These are phyloP conservation scores for Fusarium lateritium DNA, from an alignment of 2,329 filamentous ascomycete species.

Conservation along the genomic window DNA sequence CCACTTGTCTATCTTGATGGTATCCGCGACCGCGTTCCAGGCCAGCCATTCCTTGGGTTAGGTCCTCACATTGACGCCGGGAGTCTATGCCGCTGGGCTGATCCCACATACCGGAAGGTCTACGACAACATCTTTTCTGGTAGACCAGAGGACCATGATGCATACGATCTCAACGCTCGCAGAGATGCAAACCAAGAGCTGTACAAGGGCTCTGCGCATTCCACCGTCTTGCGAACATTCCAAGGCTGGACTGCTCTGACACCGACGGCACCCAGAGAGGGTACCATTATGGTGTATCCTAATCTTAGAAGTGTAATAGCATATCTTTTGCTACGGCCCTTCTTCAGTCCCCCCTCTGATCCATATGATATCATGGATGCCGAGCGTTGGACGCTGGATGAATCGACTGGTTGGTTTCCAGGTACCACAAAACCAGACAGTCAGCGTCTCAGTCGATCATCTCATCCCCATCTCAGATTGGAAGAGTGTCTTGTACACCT, in stretches of 20 bases:
- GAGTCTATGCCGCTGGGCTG: constrained; percentile 59
- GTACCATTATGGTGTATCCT: constrained; percentile 14
- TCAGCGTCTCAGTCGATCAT: constrained; percentile 11
- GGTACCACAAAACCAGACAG: constrained; percentile 12
- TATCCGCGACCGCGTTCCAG: constrained; percentile 23
- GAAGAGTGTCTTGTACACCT: constrained; percentile 24
- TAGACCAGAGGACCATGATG: not conserved
- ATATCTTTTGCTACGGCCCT: constrained; percentile 5
- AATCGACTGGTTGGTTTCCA: not conserved
- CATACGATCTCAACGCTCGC: not conserved
- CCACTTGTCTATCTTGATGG: constrained; percentile 9
- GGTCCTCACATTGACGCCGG: constrained; percentile 62
- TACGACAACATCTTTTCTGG: not conserved
- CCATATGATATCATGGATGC: constrained; percentile 4
- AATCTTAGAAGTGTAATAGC: constrained; percentile 6
- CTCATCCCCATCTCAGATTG: constrained; percentile 15
- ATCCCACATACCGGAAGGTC: constrained; percentile 37
- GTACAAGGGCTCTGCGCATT: constrained; percentile 10
- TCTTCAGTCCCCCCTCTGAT: constrained; percentile 1
- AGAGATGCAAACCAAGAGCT: constrained; percentile 1
- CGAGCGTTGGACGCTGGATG: not conserved
- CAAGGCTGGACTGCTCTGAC: constrained; percentile 28
- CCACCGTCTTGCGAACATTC: constrained; percentile 7
- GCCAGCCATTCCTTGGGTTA: constrained; percentile 54
- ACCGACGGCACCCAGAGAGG: constrained; percentile 2